Conservation (phyloP, 371 early-diverging fungal genomes). For the Ordospora colligata region DNA sequence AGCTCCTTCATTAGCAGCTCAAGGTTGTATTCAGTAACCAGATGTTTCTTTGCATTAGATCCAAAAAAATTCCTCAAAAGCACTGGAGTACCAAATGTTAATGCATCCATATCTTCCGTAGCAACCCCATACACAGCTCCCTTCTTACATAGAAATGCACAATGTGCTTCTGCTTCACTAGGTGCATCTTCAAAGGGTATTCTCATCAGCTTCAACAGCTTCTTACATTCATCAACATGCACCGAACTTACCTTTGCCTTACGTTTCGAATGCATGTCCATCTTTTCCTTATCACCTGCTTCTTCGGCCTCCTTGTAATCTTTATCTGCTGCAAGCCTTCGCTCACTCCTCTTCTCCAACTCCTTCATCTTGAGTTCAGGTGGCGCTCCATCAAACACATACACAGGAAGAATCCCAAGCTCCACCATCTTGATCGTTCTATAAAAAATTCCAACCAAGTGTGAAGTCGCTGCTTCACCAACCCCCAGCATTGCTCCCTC, state of each 20-base stretch:
- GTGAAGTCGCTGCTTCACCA: slow-evolving; percentile 85
- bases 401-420: slow-evolving; percentile 86
- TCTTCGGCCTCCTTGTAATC: slow-evolving; percentile 48
- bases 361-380: slow-evolving; percentile 74
- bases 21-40: slow-evolving; percentile 78
- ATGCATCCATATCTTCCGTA: slow-evolving; percentile 98
- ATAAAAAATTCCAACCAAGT: slow-evolving; percentile 93
- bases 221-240: slow-evolving; percentile 87
- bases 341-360: slow-evolving; percentile 71
- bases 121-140: slow-evolving; percentile 89
- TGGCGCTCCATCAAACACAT: slow-evolving; percentile 97
- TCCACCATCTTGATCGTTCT: slow-evolving; percentile 94
- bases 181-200: slow-evolving; percentile 90
- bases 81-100: slow-evolving; percentile 82
- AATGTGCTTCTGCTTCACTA: slow-evolving; percentile 97
- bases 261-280: slow-evolving; percentile 77
- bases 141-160: slow-evolving; percentile 76
- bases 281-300: slow-evolving; percentile 68
- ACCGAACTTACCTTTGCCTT: slow-evolving; percentile 81
- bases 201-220: slow-evolving; percentile 81
- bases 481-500: slow-evolving; percentile 78
- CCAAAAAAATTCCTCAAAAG: slow-evolving; percentile 86
- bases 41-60: slow-evolving; percentile 77
- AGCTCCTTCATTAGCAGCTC: slow-evolving; percentile 74
- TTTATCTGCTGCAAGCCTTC: slow-evolving; percentile 63